These are phyloP conservation scores for Penicillium sp. DNA, from an alignment of 2,329 filamentous ascomycete species.

Conservation along the genomic window DNA sequence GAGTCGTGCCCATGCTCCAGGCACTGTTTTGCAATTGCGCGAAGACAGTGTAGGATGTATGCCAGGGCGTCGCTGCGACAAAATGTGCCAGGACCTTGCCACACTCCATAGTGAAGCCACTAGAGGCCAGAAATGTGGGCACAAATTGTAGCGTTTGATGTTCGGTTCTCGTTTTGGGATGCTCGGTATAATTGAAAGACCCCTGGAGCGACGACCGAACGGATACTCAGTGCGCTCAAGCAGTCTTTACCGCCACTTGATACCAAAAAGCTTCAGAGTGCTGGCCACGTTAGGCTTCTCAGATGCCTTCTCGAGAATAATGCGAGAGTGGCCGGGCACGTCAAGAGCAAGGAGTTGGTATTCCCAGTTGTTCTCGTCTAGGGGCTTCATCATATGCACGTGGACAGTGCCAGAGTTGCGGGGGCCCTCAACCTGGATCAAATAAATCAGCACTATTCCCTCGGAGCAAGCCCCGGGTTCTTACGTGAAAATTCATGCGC, in stretches of 20 bases:
- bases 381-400: conserved; percentile 68
- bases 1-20: too few species aligned
- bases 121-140: too few species aligned
- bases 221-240: too few species aligned
- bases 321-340: conserved; percentile 56
- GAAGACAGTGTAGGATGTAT: too few species aligned
- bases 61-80: too few species aligned
- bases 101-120: too few species aligned
- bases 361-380: conserved; percentile 61
- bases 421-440: conserved; percentile 65
- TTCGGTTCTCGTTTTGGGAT: too few species aligned
- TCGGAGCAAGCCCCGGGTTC: conserved; percentile 17
- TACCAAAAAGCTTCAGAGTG: conserved; percentile 48
- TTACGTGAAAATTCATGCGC: conserved; percentile 75
- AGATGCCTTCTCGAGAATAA: conserved; percentile 43
- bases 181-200: too few species aligned
- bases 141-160: too few species aligned
- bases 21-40: too few species aligned
- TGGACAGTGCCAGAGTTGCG: conserved; percentile 65
- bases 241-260: conserved; percentile 40
- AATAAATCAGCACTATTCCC: background rate
- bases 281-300: conserved; percentile 38
- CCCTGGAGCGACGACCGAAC: too few species aligned
- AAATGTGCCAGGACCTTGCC: too few species aligned
- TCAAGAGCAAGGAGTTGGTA: conserved; percentile 79